Base-by-base conservation (phyloP, 73 alveolate species). In the Paramecium caudatum region DNA sequence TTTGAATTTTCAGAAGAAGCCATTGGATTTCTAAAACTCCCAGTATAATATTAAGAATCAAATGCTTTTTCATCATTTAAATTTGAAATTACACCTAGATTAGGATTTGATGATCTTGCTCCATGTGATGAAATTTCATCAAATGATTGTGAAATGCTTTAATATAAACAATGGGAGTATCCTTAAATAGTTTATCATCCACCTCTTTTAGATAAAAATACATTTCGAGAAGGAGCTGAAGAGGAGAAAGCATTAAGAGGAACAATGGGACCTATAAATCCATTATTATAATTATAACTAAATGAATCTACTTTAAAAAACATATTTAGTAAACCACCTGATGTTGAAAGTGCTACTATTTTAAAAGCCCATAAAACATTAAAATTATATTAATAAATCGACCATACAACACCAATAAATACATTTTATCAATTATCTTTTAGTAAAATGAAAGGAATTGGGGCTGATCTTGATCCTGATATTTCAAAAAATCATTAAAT, bases 181-280 rank as follows among this genome's bases (percentile, higher is more conserved):
- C 93, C 93, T 63, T 78, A 70, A 19, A 30, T 86, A 33, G 68
- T 63, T 4, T 55, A 41, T 13, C 84, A 86, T 86, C 93, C 93
- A 12, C 93, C 93, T 12, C 62, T 86, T 19, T 36, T 62, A 10
- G 68, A 86, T 5, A 41, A 61, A 32, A 16, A 34, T n/a, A 61
- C 48, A 1, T 86, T 62, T 10, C 47, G 93, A 10, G 70, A 70
- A 41, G 93, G 93, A 10, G 93, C 93, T 10, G 93, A 86, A 63
- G 93, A 86, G 27, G 93, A 86, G 47, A 62, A 86, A 27, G 34
- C 93, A 4, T 9, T 78, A 34, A 86, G 84, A 86, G 93, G 93
- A 10, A 36, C 27, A 4, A 86, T 62, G 84, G 93, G 93, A 10
- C 82, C 78, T 13, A 23, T 62, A 25, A 55, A 69, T 25, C 25